Evolutionary conservation across 257 asterid genomes (phyloP).

Genomic region (Petrea volubilis): DNA sequence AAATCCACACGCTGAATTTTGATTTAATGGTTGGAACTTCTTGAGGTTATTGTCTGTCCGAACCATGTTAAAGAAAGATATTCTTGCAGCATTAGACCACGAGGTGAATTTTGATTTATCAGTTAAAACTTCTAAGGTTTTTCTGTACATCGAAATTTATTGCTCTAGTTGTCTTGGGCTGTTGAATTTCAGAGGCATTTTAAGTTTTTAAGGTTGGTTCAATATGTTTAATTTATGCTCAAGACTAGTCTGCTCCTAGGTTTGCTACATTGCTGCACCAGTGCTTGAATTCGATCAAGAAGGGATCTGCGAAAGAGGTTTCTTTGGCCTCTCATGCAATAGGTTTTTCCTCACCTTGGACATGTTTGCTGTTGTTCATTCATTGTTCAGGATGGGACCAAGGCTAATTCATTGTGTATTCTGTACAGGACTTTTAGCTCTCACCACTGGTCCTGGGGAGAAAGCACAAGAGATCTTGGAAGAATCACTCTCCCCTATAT

Average conservation of each 20-base stretch:
- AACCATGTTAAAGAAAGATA: not conserved
- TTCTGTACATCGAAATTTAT: not conserved
- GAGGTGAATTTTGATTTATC: not conserved
- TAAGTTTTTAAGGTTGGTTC: not conserved
- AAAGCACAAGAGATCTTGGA: slow-evolving; percentile 87
- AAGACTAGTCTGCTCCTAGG: slow-evolving; percentile 53
- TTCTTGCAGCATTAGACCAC: not conserved
- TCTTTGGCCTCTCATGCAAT: slow-evolving; percentile 83
- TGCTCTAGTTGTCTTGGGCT: not conserved
- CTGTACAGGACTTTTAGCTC: slow-evolving; percentile 71
- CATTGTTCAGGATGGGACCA: not conserved
- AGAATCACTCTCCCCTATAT: slow-evolving; percentile 77
- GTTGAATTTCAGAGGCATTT: not conserved
- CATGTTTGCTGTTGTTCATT: not conserved
- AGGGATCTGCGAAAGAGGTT: slow-evolving; percentile 89
- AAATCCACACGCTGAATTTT: too few relatives aligned
- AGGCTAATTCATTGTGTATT: not conserved
- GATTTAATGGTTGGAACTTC: not conserved
- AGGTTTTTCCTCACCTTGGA: slow-evolving; percentile 51
- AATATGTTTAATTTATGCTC: too few relatives aligned
- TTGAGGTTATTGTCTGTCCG: not conserved
- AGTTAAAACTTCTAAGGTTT: not conserved
- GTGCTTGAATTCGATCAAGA: slow-evolving; percentile 76
- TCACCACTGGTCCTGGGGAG: slow-evolving; percentile 88
- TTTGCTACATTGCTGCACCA: slow-evolving; percentile 84